Evolutionary conservation across 805 yeast genomes (phyloP).

Genomic region (Saccharomycopsis babjevae): DNA sequence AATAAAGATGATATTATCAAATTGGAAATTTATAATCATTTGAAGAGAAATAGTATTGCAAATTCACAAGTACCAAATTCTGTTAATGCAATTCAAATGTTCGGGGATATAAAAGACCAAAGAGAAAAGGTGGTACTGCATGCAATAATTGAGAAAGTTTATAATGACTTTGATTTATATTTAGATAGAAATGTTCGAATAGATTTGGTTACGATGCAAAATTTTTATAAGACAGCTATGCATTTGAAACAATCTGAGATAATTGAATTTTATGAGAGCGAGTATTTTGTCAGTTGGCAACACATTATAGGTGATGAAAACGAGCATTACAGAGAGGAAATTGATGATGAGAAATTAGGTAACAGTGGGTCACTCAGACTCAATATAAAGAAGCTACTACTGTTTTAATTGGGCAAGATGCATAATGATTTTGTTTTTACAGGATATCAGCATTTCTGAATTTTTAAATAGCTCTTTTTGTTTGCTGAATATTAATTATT

Average conservation of each 20-base stretch:
- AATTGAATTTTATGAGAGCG: background rate
- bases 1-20: constrained; percentile 11
- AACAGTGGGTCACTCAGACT: background rate
- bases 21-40: constrained; percentile 4
- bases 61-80: background rate
- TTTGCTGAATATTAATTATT: too few relatives aligned
- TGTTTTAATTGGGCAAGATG: background rate
- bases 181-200: background rate
- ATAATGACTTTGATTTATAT: background rate
- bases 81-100: background rate
- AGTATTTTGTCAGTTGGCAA: background rate
- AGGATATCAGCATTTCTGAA: background rate
- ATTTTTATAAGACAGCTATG: background rate
- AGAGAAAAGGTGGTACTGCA: background rate
- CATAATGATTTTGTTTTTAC: background rate
- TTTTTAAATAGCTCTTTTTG: too few relatives aligned
- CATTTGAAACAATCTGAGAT: background rate
- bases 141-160: background rate
- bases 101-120: background rate
- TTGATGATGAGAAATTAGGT: background rate
- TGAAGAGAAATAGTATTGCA: background rate
- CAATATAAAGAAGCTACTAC: background rate
- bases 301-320: background rate
- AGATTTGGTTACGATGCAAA: background rate
- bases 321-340: background rate